Evolutionary conservation across 2,329 filamentous ascomycete species (phyloP), one percentile per base, ranked within the genome.

Genomic region (Scedosporium apiospermum): DNA sequence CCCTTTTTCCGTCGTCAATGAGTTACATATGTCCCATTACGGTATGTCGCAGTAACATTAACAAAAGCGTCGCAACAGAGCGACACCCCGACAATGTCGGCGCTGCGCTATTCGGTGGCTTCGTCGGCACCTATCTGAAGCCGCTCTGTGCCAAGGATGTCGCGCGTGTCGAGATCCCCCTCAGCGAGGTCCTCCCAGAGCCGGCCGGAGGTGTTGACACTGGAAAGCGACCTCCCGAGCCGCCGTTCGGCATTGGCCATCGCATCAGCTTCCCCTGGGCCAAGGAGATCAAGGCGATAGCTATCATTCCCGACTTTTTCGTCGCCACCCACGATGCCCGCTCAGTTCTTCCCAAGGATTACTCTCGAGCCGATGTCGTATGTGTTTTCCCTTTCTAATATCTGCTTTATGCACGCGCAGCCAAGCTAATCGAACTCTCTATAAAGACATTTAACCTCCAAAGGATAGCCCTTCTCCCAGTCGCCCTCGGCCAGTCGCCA

Each of bases 211-310:
- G 95, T 61, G 81, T 93, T 58, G 93, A 98, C 74, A 98, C 93
- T 0, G 93, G 95, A 49, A 82, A 89, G 69, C 87, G 81, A 68
- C 95, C 95, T 21, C 93, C 95, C 4, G 84, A 91, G 72, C 95
- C 95, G n/a, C 95, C 95, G 2, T 74, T 88, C 67, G 90, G 92
- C 70, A 98, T 99, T 69, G 95, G 93, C 58, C 93, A 97, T 75
- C 96, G 96, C 78, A 93, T 96, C 77, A 93, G 93, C 75, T 98
- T 97, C 75, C 86, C 87, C 51, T 98, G 93, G 93, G 89, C 91
- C 63, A 86, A 88, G 66, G 91, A 96, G 74, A 96, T 99, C 81
- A 98, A 97, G 80, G 93, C 93, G 65, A 88, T 99, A 67, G 92
- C 93, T 67, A 93, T 99, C 69, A 96, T 99, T 65, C 95, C 95